phyloP scores from a whole-genome alignment of 2,329 filamentous ascomycete genomes.

The Leptographium galeiforme region DNA sequence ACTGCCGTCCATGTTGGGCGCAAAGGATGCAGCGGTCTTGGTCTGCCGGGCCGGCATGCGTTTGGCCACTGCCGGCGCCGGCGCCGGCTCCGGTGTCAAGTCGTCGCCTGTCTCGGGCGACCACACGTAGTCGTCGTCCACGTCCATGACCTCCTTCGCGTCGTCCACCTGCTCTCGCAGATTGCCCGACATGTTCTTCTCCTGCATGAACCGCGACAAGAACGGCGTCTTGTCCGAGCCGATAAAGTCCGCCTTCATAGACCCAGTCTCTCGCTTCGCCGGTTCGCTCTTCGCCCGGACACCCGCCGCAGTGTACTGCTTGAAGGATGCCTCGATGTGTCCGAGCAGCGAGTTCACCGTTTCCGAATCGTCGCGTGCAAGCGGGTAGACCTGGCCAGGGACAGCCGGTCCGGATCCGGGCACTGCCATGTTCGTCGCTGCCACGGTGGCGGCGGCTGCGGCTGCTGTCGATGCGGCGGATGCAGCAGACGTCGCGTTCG shows the following conservation, averaged over 20 bases:
- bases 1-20: slow-evolving; percentile 17
- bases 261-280: not conserved
- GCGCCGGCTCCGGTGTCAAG: slow-evolving; percentile 18
- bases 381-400: slow-evolving; percentile 46
- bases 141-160: slow-evolving; percentile 42
- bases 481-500: not conserved
- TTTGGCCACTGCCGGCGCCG: slow-evolving; percentile 23
- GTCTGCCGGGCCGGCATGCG: slow-evolving; percentile 46
- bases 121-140: slow-evolving; percentile 22
- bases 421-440: not conserved
- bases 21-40: slow-evolving; percentile 30
- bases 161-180: slow-evolving; percentile 44
- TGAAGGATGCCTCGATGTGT: slow-evolving; percentile 40
- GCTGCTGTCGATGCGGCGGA: slow-evolving; percentile 2
- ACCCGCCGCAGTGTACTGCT: slow-evolving; percentile 28
- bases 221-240: slow-evolving; percentile 49
- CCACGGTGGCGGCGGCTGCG: not conserved
- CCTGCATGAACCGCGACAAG: slow-evolving; percentile 51
- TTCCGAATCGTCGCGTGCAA: slow-evolving; percentile 44
- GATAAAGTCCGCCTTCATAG: slow-evolving; percentile 24
- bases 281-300: not conserved
- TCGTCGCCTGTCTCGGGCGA: slow-evolving; percentile 42
- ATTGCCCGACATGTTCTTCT: slow-evolving; percentile 47
- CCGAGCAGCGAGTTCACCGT: slow-evolving; percentile 35
- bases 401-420: slow-evolving; percentile 13